Percentiles rank a stretch among this genome's conserved stretches.
Evolutionary conservation across 2,329 filamentous ascomycete genomes (phyloP).

Genomic region (Hymenoscyphus occultus): DNA sequence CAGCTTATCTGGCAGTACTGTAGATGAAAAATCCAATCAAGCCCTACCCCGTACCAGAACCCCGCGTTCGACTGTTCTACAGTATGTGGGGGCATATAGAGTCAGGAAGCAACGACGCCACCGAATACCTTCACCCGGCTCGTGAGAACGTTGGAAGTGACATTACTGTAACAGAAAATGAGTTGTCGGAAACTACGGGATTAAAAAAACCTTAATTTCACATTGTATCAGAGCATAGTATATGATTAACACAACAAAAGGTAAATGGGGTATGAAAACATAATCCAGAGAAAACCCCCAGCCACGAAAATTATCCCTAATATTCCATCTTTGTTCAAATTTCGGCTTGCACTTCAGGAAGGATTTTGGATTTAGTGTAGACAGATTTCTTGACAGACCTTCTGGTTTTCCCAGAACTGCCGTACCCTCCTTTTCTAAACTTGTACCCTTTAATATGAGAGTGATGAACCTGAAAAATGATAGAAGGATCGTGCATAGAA

Average conservation of each 20-base stretch:
- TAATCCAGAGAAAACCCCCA: background rate
- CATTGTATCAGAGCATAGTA: background rate
- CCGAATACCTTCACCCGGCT: conserved; percentile 1
- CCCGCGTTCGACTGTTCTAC: background rate
- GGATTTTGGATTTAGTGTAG: background rate
- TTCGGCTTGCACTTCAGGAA: background rate
- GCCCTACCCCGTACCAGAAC: background rate
- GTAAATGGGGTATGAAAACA: background rate
- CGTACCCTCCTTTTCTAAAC: background rate
- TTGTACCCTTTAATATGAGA: background rate
- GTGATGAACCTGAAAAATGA: background rate
- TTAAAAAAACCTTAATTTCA: background rate
- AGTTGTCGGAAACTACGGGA: background rate
- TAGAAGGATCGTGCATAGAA: background rate
- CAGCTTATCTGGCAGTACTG: background rate
- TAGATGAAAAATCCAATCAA: background rate
- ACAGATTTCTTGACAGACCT: background rate
- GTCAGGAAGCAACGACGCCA: background rate
- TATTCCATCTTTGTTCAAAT: background rate
- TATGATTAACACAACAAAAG: background rate
- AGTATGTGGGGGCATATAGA: background rate
- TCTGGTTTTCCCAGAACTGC: background rate
- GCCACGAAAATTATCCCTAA: background rate
- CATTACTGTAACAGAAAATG: background rate
- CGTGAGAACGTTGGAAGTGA: background rate